Conservation (phyloP, 1,284 basidiomycete species). For the Macrocystidia cucumis region DNA sequence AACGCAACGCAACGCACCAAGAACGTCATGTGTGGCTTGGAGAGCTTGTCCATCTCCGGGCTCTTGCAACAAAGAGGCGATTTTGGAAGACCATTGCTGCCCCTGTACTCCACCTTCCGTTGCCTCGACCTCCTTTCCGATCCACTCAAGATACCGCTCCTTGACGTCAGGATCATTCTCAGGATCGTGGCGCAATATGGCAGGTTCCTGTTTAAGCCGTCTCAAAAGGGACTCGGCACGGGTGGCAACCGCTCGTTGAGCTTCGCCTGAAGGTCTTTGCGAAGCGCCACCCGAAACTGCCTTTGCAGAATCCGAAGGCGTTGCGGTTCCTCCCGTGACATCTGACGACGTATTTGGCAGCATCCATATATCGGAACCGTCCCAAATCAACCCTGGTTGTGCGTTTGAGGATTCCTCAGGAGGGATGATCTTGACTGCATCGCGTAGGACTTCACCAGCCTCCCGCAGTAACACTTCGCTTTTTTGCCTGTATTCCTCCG, state of each 20-base stretch:
- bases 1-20: constrained; percentile 41
- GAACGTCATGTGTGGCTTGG: constrained; percentile 44
- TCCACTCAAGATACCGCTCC: constrained; percentile 59
- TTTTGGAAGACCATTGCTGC: constrained; percentile 44
- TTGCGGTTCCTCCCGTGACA: constrained; percentile 11
- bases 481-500: constrained; percentile 78
- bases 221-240: constrained; percentile 75
- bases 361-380: constrained; percentile 80
- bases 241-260: constrained; percentile 51
- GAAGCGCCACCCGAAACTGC: not conserved
- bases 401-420: constrained; percentile 44
- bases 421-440: constrained; percentile 86
- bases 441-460: constrained; percentile 69
- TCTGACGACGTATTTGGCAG: constrained; percentile 34
- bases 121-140: constrained; percentile 38
- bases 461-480: constrained; percentile 69
- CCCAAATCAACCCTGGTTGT: constrained; percentile 54
- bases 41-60: constrained; percentile 49
- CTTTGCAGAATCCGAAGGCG: constrained; percentile 1
- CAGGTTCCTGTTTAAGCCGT: constrained; percentile 69
- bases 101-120: constrained; percentile 52
- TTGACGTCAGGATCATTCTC: constrained; percentile 47
- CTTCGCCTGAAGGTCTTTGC: constrained; percentile 25
- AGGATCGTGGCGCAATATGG: constrained; percentile 74
- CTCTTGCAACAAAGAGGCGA: constrained; percentile 42